These are phyloP conservation scores for Cercospora sp. DNA, from an alignment of 2,329 filamentous ascomycete genomes.

Conservation along the genomic window DNA sequence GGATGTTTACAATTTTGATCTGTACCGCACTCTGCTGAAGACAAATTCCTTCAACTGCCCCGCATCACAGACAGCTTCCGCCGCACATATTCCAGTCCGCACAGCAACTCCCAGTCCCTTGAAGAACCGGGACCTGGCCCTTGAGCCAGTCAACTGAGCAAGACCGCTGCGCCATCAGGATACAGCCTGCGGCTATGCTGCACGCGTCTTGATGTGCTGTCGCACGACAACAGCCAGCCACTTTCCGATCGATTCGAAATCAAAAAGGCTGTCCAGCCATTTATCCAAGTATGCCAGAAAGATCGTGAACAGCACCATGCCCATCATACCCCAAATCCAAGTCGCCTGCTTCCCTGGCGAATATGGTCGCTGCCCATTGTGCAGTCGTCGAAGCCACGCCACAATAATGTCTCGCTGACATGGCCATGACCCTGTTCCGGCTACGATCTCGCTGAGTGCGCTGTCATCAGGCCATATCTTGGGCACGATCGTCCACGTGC, in stretches of 20 bases:
- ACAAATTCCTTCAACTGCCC: background rate
- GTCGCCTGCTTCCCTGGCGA: background rate
- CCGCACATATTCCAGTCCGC: background rate
- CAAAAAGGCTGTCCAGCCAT: background rate
- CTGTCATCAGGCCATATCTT: background rate
- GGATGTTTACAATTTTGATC: background rate
- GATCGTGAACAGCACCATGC: background rate
- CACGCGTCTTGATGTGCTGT: background rate
- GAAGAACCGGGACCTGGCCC: background rate
- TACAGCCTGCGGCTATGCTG: background rate
- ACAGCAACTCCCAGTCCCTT: background rate
- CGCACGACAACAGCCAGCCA: background rate
- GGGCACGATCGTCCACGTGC: background rate
- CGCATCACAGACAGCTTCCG: background rate
- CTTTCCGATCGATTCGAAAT: background rate
- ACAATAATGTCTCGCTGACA: background rate
- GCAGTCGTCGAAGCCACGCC: background rate
- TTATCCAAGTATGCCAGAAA: background rate
- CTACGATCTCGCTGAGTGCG: background rate
- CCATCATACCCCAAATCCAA: background rate
- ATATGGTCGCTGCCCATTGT: background rate
- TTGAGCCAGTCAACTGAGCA: background rate
- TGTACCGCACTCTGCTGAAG: background rate
- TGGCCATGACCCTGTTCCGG: background rate
- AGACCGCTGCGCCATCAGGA: background rate